Base-by-base conservation (phyloP, 1,139 yeast species). In the Taphrina flavorubra region DNA sequence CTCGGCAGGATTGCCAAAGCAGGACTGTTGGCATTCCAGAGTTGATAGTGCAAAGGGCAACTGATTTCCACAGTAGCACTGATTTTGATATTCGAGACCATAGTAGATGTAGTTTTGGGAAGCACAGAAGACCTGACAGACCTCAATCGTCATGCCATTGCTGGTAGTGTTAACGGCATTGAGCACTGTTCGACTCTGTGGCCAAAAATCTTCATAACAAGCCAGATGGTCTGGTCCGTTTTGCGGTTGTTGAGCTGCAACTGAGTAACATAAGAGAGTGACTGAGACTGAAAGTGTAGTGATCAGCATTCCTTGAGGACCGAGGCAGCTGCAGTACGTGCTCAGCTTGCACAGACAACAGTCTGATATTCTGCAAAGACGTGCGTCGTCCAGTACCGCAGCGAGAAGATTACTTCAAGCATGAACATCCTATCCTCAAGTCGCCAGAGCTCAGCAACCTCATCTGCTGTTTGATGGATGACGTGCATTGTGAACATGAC, bases 31-130 rank as follows among this genome's bases (percentile, higher is more conserved):
- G 34, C 70, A 68, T 16, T 51, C 39, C 7, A 34, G 25, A 18
- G 18, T 46, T 8, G 65, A 40, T 14, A 39, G 51, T 16, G 16
- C 49, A 8, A 34, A 16, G 18, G 70, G 51, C 31, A 58, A 16
- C n/a, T 44, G 25, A 34, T 56, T 49, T n/a, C 65, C 65, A 57
- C 70, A 68, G 51, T 58, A 68, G 51, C 70, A 68, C 51, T 68
- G 59, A 11, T 40, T 49, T 44, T 44, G 49, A 58, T 65, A 65
- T 47, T 68, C 70, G 40, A 60, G 51, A 18, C 68, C 70, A n/a
- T 63, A 63, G 37, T 51, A 65, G 37, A 36, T 42, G 56, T 51
- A 59, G 16, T 40, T 53, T n/a, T 49, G 47, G 11, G 67, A 25
- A 14, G 53, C 36, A 56, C 68, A 65, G 47, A 58, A 58, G 20